Base-by-base conservation (phyloP, 1,284 basidiomycete genomes). In the Microbotryum intermedium region DNA sequence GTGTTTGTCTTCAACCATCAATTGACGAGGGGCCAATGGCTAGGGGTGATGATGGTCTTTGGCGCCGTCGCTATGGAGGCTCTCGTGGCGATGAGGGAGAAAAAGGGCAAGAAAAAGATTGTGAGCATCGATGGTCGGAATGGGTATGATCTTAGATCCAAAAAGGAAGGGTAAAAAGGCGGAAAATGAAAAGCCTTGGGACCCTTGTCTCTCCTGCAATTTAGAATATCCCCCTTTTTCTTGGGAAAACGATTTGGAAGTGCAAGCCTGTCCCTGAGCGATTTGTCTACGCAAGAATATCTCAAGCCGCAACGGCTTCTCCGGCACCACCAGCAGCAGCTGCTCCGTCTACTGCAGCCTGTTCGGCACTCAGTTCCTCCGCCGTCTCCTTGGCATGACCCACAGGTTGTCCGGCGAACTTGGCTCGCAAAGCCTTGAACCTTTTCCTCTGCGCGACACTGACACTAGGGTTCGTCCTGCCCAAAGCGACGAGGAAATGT, bases 1-100 rank as follows among this genome's bases (percentile, higher is more conserved):
- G 92, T 99, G 6, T 74, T 94, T 28, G 83, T 97, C 1, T 98
- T 97, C 75, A 85, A 90, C 69, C 94, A 98, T 76, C 82, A 80
- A 64, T 79, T 99, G 55, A 86, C 86, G 0, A 61, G 72, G 0
- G 88, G 91, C 1, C 95, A 98, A 76, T 98, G 95, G 95, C 69
- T 82, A 3, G 95, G 94, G 20, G 85, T 93, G 0, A 85, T 76
- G 1, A 84, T 93, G 30, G 95, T 98, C 5, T 97, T 98, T 75
- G 83, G 44, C 23, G 64, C 64, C 5, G 61, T 66, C 6, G 61
- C 39, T 18, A 61, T 64, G 59, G 64, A 66, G 55, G 61, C 60
- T 43, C 9, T 42, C 25, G 21, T 55, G 16, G 45, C 43, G n/a
- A 45, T 28, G n/a, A 44, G 18, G 45, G 53, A 55, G 43, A 55